Conservation (phyloP, 179 eudicot genomes). For the Corrigiola litoralis region DNA sequence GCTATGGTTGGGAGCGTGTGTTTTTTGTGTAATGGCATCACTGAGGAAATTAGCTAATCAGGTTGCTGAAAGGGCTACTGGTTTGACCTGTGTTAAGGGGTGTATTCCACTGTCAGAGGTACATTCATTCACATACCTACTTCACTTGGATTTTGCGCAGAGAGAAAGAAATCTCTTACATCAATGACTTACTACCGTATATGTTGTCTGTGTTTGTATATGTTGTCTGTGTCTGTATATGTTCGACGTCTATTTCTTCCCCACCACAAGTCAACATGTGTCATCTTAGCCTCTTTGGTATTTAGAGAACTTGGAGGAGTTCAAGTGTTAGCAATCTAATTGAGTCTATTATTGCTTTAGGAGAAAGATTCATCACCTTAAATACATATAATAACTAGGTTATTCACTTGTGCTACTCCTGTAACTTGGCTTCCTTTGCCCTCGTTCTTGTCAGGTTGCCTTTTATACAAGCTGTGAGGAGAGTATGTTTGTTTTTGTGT, state of each 20-base stretch:
- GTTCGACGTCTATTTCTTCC: conserved; percentile 13
- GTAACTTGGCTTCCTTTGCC: no score
- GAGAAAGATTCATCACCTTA: no score
- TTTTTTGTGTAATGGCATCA: conserved; percentile 2
- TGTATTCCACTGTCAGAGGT: conserved; percentile 18
- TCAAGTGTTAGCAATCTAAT: neutral
- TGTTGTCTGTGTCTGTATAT: no score
- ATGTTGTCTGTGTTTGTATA: conserved; percentile 1
- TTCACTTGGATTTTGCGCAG: no score
- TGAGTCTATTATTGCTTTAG: no score
- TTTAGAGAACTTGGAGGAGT: neutral
- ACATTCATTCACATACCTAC: neutral
- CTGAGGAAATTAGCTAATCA: neutral
- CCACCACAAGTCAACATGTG: neutral
- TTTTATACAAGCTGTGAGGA: no score
- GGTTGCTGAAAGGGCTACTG: neutral
- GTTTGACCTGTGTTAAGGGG: neutral
- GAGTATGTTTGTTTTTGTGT: no score
- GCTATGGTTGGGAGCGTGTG: conserved; percentile 3
- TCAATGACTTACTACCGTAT: no score
- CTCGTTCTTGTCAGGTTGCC: no score
- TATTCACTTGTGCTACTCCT: no score
- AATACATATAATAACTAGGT: no score
- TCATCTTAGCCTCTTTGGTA: neutral
- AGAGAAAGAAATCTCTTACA: no score